Base-by-base conservation (phyloP, 768 basidiomycete species). In the Pisolithus tinctorius region DNA sequence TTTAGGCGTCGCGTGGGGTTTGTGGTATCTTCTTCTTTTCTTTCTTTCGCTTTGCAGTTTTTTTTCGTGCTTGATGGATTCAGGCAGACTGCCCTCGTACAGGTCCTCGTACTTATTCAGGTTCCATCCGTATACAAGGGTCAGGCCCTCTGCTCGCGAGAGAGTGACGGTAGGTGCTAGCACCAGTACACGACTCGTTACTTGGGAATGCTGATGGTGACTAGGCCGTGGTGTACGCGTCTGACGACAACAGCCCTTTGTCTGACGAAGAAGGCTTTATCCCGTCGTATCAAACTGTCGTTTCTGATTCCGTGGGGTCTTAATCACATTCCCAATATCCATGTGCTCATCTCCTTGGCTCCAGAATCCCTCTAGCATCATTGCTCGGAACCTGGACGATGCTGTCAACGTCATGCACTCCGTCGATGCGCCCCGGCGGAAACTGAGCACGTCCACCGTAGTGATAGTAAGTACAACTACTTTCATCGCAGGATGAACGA, bases 81-180 rank as follows among this genome's bases (percentile, higher is more conserved):
- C 41, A 17, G 17, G 45, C 29, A 52, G 45, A 4, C 44, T 56
- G 14, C 53, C 53, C 8, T 45, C 27, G 30, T 54, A 56, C 42
- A 40, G 49, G 17, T 45, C 46, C 0, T 56, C 53, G 7, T 37
- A 56, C 30, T 40, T 56, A n/a, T 36, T 55, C 9, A 42, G 55
- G 9, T 56, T 45, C 41, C 53, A 56, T 25, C 55, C 55, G 14
- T 54, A 56, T 40, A 42, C 53, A 16, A 53, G 55, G 14, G 48
- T 50, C 6, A 34, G 31, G 20, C 49, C 26, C 4, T 47, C 48
- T 27, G 40, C 45, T 11, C 55, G 47, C 14, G 55, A 56, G 30
- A 49, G 40, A 8, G 13, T 47, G 16, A 50, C 48, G 37, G 43
- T 50, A 30, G 6, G 49, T 50, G 31, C 4, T 26, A 7, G 11